Evolutionary conservation across 768 basidiomycete species (phyloP).

Genomic region (Russula compacta): DNA sequence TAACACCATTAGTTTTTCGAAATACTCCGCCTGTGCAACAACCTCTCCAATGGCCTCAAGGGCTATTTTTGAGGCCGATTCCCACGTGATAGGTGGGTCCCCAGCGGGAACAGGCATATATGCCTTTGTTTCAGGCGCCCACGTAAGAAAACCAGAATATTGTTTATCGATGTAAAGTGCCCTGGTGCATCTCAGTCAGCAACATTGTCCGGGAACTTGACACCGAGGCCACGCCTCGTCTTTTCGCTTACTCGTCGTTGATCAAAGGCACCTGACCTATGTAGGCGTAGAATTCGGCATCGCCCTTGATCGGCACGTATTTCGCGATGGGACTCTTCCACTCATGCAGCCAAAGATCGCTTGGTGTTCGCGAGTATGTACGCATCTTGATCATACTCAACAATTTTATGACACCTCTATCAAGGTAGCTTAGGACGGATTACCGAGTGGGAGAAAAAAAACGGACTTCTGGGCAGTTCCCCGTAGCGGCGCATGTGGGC

Average conservation of each 20-base stretch:
- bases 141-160: conserved; percentile 68
- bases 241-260: conserved; percentile 16
- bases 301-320: conserved; percentile 39
- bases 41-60: conserved; percentile 44
- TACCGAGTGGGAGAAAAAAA: background rate
- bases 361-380: conserved; percentile 51
- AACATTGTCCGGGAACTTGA: background rate
- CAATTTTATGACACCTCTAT: conserved; percentile 58
- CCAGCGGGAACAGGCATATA: conserved; percentile 38
- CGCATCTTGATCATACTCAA: conserved; percentile 66
- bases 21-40: conserved; percentile 46
- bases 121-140: conserved; percentile 55
- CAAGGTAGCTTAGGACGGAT: conserved; percentile 5
- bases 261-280: conserved; percentile 26
- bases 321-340: conserved; percentile 57
- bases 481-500: conserved; percentile 63
- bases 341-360: conserved; percentile 65
- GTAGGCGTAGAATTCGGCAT: conserved; percentile 39
- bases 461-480: conserved; percentile 53
- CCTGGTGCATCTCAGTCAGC: conserved; percentile 20
- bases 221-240: background rate
- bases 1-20: conserved; percentile 47
- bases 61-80: conserved; percentile 39
- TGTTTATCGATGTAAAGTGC: conserved; percentile 64
- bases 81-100: conserved; percentile 42